Evolutionary conservation across 352 stramenopile genomes (phyloP).

Genomic region (Phytophthora cajani): DNA sequence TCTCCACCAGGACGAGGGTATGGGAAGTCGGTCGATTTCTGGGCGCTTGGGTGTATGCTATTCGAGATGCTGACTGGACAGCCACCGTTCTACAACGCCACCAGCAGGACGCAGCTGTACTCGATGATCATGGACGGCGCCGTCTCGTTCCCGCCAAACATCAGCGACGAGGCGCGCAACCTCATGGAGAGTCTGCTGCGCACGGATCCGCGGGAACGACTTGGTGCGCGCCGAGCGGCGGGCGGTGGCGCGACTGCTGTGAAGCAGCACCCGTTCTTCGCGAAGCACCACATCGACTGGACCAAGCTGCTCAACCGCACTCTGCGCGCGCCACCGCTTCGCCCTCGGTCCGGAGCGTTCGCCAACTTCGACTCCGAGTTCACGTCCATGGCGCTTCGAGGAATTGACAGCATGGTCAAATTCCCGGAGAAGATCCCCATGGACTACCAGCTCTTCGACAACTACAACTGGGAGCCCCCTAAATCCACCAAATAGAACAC

Average conservation of each 20-base stretch:
- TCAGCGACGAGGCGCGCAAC: slow-evolving; percentile 54
- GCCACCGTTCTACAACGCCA: slow-evolving; percentile 85
- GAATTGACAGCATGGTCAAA: slow-evolving; percentile 76
- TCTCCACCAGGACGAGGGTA: slow-evolving; percentile 59
- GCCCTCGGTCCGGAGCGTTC: slow-evolving; percentile 70
- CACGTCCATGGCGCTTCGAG: slow-evolving; percentile 77
- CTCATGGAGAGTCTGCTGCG: slow-evolving; percentile 63
- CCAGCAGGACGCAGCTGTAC: slow-evolving; percentile 65
- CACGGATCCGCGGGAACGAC: slow-evolving; percentile 59
- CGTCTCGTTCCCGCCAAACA: slow-evolving; percentile 59
- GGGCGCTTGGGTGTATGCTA: slow-evolving; percentile 85
- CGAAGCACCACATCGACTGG: slow-evolving; percentile 73
- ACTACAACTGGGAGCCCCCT: slow-evolving; percentile 84
- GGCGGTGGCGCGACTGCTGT: slow-evolving; percentile 50
- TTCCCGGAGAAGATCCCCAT: slow-evolving; percentile 81
- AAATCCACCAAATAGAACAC: slow-evolving; percentile 33
- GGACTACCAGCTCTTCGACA: slow-evolving; percentile 88
- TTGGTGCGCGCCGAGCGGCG: slow-evolving; percentile 49
- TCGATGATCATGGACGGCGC: slow-evolving; percentile 58
- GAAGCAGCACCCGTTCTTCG: slow-evolving; percentile 73
- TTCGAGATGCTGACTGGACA: slow-evolving; percentile 92
- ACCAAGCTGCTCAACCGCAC: slow-evolving; percentile 49
- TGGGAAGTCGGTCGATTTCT: slow-evolving; percentile 91
- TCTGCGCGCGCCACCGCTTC: slow-evolving; percentile 58
- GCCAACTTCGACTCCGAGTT: slow-evolving; percentile 90